These are phyloP conservation scores for Podospora tetraspora DNA, from an alignment of 495 filamentous ascomycete genomes.

Conservation along the genomic window DNA sequence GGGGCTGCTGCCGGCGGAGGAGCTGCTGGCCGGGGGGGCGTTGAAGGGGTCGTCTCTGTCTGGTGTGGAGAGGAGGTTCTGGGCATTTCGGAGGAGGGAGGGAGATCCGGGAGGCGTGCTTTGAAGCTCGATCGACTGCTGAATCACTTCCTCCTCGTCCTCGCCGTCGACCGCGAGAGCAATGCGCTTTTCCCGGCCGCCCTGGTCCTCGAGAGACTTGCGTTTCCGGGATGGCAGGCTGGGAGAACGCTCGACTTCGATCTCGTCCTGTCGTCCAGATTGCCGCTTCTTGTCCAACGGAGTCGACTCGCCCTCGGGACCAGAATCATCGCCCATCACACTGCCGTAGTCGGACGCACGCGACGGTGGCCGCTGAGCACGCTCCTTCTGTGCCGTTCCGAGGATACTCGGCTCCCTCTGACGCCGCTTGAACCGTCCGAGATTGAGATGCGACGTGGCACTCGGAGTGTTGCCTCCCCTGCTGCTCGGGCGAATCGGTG, in stretches of 20 bases:
- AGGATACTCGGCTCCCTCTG: conserved; percentile 46
- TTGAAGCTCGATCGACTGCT: conserved; percentile 30
- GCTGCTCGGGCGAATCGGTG: conserved; percentile 44
- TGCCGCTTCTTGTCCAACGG: conserved; percentile 35
- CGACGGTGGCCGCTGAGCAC: conserved; percentile 27
- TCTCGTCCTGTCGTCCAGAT: conserved; percentile 14
- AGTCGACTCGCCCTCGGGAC: conserved; percentile 43
- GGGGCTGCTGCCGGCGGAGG: conserved; percentile 32
- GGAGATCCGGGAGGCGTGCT: conserved; percentile 21
- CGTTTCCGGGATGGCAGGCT: conserved; percentile 37
- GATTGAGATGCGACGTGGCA: conserved; percentile 39
- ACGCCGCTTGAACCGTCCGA: conserved; percentile 43
- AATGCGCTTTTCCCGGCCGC: conserved; percentile 21
- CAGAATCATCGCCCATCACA: conserved; percentile 34
- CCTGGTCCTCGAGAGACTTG: conserved; percentile 39
- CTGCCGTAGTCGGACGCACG: conserved; percentile 29
- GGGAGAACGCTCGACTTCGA: conserved; percentile 20
- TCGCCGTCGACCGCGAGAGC: conserved; percentile 16
- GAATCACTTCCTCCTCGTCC: conserved; percentile 12
- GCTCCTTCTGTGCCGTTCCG: conserved; percentile 37
- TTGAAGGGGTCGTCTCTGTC: conserved; percentile 36
- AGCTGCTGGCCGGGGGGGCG: conserved; percentile 43
- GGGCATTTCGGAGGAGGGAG: neutral
- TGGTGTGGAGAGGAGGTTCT: conserved; percentile 20
- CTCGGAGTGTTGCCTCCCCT: conserved; percentile 43